A percentile compares a stretch with the other conserved stretches of the same genome.
Conservation (phyloP, 2,329 filamentous ascomycete genomes). For the Hypocreales sp. region DNA sequence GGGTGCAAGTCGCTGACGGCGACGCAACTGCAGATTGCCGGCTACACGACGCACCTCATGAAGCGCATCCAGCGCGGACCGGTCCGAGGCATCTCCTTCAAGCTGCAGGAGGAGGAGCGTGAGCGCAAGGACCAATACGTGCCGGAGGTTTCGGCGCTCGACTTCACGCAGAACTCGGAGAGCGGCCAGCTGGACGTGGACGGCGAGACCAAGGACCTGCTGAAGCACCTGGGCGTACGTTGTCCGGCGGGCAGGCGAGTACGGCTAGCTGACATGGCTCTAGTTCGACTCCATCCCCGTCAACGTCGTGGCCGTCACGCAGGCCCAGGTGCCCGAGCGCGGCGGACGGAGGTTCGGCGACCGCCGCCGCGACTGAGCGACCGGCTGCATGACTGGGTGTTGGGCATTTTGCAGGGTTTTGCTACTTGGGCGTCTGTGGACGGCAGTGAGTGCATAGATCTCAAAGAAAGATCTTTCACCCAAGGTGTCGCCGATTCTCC, state of each 20-base stretch:
- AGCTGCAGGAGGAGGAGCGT: conserved; percentile 99
- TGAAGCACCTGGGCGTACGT: conserved; percentile 98
- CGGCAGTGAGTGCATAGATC: conserved; percentile 43
- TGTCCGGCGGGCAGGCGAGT: too few species aligned
- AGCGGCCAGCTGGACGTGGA: conserved; percentile 90
- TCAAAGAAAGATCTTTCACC: conserved; percentile 42
- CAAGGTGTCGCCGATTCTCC: conserved; percentile 85
- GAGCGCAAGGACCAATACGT: conserved; percentile 99
- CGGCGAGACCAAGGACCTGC: conserved; percentile 93
- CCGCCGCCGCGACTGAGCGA: conserved; percentile 28
- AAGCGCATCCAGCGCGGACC: conserved; percentile 99
- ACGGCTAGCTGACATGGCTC: too few species aligned
- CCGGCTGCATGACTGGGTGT: conserved; percentile 18
- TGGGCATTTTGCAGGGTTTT: conserved; percentile 27
- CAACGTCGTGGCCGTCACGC: conserved; percentile 82
- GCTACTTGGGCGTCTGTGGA: conserved; percentile 40
- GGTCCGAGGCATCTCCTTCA: conserved; percentile 99
- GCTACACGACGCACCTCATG: conserved; percentile 98
- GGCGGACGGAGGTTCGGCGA: conserved; percentile 60
- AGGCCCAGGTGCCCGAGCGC: conserved; percentile 76
- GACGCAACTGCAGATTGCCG: conserved; percentile 68
- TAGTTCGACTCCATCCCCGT: conserved; percentile 96
- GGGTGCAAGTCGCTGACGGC: conserved; percentile 6
- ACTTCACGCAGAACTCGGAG: conserved; percentile 83
- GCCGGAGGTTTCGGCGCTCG: conserved; percentile 93